Percentiles rank a stretch among this genome's conserved stretches.
These are phyloP conservation scores for Penicillium sp. DNA, from an alignment of 2,329 filamentous ascomycete genomes.

Conservation along the genomic window DNA sequence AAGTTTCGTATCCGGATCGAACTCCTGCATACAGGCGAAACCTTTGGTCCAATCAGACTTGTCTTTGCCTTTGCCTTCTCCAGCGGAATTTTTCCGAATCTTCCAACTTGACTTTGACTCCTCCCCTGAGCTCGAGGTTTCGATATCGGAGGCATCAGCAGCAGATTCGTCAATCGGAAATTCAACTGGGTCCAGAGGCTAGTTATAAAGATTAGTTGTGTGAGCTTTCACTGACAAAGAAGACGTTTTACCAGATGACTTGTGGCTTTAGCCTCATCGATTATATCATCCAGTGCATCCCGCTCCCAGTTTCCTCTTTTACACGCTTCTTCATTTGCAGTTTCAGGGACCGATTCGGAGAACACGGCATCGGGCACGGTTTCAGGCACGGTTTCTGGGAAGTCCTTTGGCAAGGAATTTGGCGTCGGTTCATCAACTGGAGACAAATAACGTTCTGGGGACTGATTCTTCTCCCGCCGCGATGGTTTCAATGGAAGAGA, in stretches of 20 bases:
- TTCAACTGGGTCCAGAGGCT: conserved; percentile 37
- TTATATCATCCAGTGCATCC: conserved; percentile 64
- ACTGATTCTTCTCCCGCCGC: conserved; percentile 15
- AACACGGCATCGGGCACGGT: not conserved
- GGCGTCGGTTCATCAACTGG: conserved; percentile 1
- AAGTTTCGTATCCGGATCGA: conserved; percentile 43
- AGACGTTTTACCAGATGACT: conserved; percentile 51
- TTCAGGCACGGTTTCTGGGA: not conserved
- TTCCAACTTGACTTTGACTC: conserved; percentile 6
- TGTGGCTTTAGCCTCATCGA: conserved; percentile 60
- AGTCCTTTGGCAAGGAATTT: not conserved
- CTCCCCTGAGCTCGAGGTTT: conserved; percentile 14
- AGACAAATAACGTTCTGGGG: conserved; percentile 17
- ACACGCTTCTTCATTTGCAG: not conserved
- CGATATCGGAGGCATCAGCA: conserved; percentile 14
- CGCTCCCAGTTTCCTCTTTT: conserved; percentile 18
- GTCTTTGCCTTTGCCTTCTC: conserved; percentile 3
- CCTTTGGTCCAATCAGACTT: conserved; percentile 39
- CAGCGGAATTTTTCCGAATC: not conserved
- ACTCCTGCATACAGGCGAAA: conserved; percentile 61
- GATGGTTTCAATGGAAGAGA: conserved; percentile 33
- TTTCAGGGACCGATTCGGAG: not conserved
- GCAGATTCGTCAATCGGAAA: conserved; percentile 21
- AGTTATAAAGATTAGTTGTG: not conserved
- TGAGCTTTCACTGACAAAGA: not conserved